Evolutionary conservation across 1,284 basidiomycete genomes (phyloP), one percentile per base, ranked within the genome.

Genomic region (Anthracocystis setariae): DNA sequence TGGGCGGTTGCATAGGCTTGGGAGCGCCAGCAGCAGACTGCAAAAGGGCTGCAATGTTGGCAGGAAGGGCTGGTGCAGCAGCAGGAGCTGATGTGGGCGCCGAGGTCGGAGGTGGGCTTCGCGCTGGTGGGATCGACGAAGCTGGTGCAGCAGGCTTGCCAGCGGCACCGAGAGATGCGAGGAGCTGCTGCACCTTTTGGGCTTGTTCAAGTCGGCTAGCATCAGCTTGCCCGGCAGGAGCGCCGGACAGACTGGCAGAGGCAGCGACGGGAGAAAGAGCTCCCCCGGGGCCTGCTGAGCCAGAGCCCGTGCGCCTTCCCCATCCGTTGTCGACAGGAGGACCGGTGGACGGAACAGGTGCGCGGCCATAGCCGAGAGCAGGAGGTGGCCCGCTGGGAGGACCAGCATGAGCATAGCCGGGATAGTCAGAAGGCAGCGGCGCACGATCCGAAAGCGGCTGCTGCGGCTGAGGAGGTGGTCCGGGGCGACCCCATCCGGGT

Each of bases 121-220:
- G 46, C 9, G 71, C 54, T 18, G 65, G 45, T 32, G 59, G 61
- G 7, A 52, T 48, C 3, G 63, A 39, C 25, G 65, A 27, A 7
- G 61, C 53, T 10, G 59, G 18, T 13, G 58, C 46, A 20, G 69
- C 40, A 17, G 65, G 45, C 46, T 59, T 72, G 15, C 63, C 48
- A n/a, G 56, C 58, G n/a, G 53, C 61, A 21, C 70, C 68, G 12
- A 83, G 66, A 4, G 68, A 70, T 3, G 80, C 78, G 12, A 82
- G 66, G n/a, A 83, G 66, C 48, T 77, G 66, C 57, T 83, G 82
- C 46, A 83, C 81, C 58, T 81, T 82, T 45, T 77, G 79, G 18
- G 82, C 82, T 39, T 83, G 81, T 40, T 81, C 82, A 5, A 83
- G 67, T 1, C 82, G 77, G 46, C 77, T 66, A 10, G 53, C 52